phyloP scores from a whole-genome alignment of 1,284 basidiomycete species.

The Gastroboletus turbinatus region DNA sequence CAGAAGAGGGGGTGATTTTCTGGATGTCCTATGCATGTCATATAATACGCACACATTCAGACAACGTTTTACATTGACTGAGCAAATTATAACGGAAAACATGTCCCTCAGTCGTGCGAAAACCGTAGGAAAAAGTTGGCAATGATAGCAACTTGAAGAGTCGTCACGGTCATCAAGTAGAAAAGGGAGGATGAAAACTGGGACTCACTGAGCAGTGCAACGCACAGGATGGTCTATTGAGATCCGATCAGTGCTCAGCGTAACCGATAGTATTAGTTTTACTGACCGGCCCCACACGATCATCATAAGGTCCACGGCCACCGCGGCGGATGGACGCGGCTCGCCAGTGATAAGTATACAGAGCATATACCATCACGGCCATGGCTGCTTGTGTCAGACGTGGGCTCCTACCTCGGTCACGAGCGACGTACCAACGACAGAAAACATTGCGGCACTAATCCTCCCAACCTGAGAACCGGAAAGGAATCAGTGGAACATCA shows the following conservation, averaged over 20 bases:
- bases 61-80: slow-evolving; percentile 11
- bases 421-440: slow-evolving; percentile 71
- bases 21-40: slow-evolving; percentile 2
- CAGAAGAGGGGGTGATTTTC: slow-evolving; percentile 50
- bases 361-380: slow-evolving; percentile 94
- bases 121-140: slow-evolving; percentile 89
- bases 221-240: slow-evolving; percentile 79
- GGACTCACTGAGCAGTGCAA: slow-evolving; percentile 75
- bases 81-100: slow-evolving; percentile 4
- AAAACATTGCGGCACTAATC: slow-evolving; percentile 93
- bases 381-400: slow-evolving; percentile 60
- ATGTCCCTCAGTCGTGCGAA: slow-evolving; percentile 38
- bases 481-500: slow-evolving; percentile 1
- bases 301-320: slow-evolving; percentile 95
- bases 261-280: slow-evolving; percentile 10
- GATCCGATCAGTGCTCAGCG: slow-evolving; percentile 9
- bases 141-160: slow-evolving; percentile 72
- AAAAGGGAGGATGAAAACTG: background rate
- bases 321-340: slow-evolving; percentile 90
- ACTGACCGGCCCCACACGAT: slow-evolving; percentile 84
- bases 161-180: slow-evolving; percentile 1
- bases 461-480: slow-evolving; percentile 68
- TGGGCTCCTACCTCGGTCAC: background rate
- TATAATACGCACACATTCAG: slow-evolving; percentile 5
- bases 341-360: slow-evolving; percentile 96